Evolutionary conservation across 2,329 filamentous ascomycete species (phyloP).

Genomic region (Elsinoe arachidis): DNA sequence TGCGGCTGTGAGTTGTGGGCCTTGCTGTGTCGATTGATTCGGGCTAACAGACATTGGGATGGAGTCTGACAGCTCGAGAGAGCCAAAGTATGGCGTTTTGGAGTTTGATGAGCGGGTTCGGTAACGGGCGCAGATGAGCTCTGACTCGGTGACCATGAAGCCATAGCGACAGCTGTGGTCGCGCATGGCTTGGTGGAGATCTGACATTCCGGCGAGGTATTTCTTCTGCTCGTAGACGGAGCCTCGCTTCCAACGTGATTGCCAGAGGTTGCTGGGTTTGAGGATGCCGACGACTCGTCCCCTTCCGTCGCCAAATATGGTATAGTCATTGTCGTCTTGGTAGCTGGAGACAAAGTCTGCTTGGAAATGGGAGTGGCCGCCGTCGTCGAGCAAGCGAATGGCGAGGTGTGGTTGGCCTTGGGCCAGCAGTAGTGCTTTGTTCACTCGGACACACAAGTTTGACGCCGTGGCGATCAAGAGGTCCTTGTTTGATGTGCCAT

Average conservation of each 20-base stretch:
- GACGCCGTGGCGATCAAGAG: slow-evolving; percentile 55
- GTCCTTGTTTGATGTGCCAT: neutral
- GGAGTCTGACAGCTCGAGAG: slow-evolving; percentile 61
- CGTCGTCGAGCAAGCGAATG: slow-evolving; percentile 33
- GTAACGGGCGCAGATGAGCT: slow-evolving; percentile 81
- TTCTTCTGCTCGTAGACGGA: slow-evolving; percentile 83
- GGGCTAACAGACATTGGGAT: slow-evolving; percentile 36
- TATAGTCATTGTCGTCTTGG: slow-evolving; percentile 44
- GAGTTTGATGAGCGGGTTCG: slow-evolving; percentile 42
- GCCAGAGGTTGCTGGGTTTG: slow-evolving; percentile 38
- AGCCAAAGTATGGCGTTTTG: slow-evolving; percentile 73
- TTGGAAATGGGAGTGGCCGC: slow-evolving; percentile 41
- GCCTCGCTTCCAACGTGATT: slow-evolving; percentile 7
- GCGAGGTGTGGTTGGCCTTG: slow-evolving; percentile 58
- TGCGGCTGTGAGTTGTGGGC: slow-evolving; percentile 54
- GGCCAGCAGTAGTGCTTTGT: slow-evolving; percentile 69
- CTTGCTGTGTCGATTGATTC: slow-evolving; percentile 20
- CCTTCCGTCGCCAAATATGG: slow-evolving; percentile 38
- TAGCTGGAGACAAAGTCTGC: slow-evolving; percentile 59
- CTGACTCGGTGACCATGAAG: slow-evolving; percentile 93
- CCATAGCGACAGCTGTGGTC: slow-evolving; percentile 89
- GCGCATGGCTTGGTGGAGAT: slow-evolving; percentile 85
- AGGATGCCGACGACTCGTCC: slow-evolving; percentile 73
- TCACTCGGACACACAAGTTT: slow-evolving; percentile 79
- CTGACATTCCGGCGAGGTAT: slow-evolving; percentile 78